A percentile compares a stretch with the other conserved stretches of the same genome.
Evolutionary conservation across 2,329 filamentous ascomycete species (phyloP).

Genomic region (Mycocentrospora acerina): DNA sequence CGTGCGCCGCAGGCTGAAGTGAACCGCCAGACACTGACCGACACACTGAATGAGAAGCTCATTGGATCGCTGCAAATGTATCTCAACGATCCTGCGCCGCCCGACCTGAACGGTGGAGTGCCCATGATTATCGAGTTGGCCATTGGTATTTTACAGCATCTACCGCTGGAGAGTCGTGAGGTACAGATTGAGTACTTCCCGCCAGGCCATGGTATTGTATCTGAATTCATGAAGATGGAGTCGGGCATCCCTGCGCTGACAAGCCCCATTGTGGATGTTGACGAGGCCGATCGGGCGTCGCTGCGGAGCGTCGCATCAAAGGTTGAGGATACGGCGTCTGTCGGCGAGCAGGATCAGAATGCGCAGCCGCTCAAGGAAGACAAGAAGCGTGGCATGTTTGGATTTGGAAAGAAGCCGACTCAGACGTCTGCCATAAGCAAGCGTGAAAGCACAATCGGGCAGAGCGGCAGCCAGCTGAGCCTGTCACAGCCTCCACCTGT

Average conservation of each 20-base stretch:
- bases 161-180: constrained; percentile 88
- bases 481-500: constrained; percentile 41
- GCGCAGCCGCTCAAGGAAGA: constrained; percentile 31
- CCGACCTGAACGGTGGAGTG: constrained; percentile 82
- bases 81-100: constrained; percentile 72
- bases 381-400: constrained; percentile 47
- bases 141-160: constrained; percentile 78
- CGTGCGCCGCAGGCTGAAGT: constrained; percentile 65
- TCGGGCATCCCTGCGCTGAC: constrained; percentile 51
- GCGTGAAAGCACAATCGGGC: constrained; percentile 42
- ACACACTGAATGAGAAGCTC: constrained; percentile 65
- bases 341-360: constrained; percentile 33
- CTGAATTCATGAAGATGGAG: constrained; percentile 84
- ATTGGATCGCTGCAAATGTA: constrained; percentile 72
- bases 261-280: constrained; percentile 45
- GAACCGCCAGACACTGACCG: constrained; percentile 61
- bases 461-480: constrained; percentile 40
- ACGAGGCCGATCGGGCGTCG: constrained; percentile 46
- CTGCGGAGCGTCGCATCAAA: constrained; percentile 37
- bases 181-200: constrained; percentile 83
- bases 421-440: constrained; percentile 39
- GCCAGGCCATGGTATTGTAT: constrained; percentile 70
- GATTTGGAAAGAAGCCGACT: constrained; percentile 41
- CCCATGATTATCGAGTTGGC: constrained; percentile 93
- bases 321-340: constrained; percentile 28